A percentile compares a stretch with the other conserved stretches of the same genome.
These are phyloP conservation scores for Gossypium davidsonii DNA, from an alignment of 441 rosid species.

Conservation along the genomic window DNA sequence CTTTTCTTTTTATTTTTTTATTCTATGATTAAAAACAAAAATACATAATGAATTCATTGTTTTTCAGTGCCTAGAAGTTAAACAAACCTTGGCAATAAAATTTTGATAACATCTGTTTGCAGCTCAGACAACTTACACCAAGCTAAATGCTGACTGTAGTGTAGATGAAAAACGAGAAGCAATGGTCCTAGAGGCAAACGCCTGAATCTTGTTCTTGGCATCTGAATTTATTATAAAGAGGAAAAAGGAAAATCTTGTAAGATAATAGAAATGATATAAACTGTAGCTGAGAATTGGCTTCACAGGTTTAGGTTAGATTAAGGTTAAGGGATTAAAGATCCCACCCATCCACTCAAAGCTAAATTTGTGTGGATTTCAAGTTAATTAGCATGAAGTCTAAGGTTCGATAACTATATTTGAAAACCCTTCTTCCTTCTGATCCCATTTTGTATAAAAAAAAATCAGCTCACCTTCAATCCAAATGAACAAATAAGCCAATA, in stretches of 20 bases:
- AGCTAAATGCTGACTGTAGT: slow-evolving; percentile 33
- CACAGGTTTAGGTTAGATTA: not conserved
- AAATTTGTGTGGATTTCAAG: too few species aligned
- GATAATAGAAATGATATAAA: not conserved
- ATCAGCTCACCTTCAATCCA: not conserved
- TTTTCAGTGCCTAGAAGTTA: not conserved
- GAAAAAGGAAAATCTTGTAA: not conserved
- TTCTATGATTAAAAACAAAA: not conserved
- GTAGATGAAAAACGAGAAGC: slow-evolving; percentile 32
- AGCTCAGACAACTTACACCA: slow-evolving; percentile 17
- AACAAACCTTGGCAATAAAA: not conserved
- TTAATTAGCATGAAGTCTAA: too few species aligned
- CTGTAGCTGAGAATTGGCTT: not conserved
- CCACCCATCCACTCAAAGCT: not conserved
- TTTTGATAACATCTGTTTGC: slow-evolving; percentile 6
- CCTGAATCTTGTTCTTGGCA: slow-evolving; percentile 41
- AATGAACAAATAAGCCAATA: not conserved
- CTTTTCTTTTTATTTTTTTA: not conserved
- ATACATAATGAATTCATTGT: not conserved
- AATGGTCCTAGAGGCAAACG: slow-evolving; percentile 35
- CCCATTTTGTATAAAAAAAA: too few species aligned
- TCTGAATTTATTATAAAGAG: slow-evolving; percentile 18
- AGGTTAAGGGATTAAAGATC: not conserved
- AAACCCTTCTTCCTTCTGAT: too few species aligned
- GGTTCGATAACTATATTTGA: too few species aligned